Evolutionary conservation across 441 rosid species (phyloP).

Genomic region (California macrophylla): DNA sequence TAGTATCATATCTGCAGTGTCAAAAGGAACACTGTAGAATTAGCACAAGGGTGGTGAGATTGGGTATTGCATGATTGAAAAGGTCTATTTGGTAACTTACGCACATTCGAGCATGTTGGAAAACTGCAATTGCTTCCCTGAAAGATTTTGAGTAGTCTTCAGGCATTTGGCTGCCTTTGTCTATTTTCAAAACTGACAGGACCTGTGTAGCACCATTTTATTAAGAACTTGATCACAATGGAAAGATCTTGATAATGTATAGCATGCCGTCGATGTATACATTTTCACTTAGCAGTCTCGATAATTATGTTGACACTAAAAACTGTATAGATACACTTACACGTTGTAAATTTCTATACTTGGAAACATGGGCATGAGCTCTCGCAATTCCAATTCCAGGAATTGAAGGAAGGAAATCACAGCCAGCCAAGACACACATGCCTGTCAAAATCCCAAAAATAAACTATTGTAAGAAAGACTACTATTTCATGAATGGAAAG

Average conservation of each 20-base stretch:
- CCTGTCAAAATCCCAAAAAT: slow-evolving; percentile 30
- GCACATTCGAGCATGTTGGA: slow-evolving; percentile 67
- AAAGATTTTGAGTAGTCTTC: slow-evolving; percentile 62
- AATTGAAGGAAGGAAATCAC: slow-evolving; percentile 85
- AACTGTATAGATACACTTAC: slow-evolving; percentile 33
- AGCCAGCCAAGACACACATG: slow-evolving; percentile 83
- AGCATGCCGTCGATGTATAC: neutral
- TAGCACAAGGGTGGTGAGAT: neutral
- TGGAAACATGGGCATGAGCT: slow-evolving; percentile 59
- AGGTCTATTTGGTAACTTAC: slow-evolving; percentile 13
- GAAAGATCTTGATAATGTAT: neutral
- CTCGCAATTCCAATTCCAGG: slow-evolving; percentile 33
- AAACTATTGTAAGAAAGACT: neutral
- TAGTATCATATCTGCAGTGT: slow-evolving; percentile 48
- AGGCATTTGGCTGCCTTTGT: slow-evolving; percentile 62
- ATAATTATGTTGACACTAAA: neutral
- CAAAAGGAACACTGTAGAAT: neutral
- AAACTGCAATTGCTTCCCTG: slow-evolving; percentile 66
- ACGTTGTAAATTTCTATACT: slow-evolving; percentile 61
- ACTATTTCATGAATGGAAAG: no score
- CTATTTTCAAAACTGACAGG: slow-evolving; percentile 60
- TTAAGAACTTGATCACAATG: neutral
- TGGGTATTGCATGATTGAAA: neutral
- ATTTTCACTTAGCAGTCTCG: neutral
- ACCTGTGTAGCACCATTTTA: slow-evolving; percentile 29